Base-by-base conservation (phyloP, 2,329 filamentous ascomycete species). In the Penicillium brevicompactum region DNA sequence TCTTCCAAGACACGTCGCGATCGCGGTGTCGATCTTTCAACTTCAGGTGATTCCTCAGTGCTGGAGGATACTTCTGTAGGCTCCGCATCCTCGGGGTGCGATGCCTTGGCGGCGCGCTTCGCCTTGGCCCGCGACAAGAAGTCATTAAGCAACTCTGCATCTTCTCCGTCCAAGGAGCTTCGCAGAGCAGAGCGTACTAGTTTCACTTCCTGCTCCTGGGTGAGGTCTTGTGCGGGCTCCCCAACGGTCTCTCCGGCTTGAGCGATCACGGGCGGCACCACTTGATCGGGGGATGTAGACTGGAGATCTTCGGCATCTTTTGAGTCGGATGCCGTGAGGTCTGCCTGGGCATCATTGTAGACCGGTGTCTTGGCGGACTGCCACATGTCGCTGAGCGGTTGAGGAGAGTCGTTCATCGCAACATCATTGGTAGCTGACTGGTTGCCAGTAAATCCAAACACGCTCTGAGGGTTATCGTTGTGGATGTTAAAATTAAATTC, bases 71-170 rank as follows among this genome's bases (percentile, higher is more conserved):
- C 53, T 24, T 63, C 55, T 24, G 55, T 44, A 50, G 27, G 48
- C n/a, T 65, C 65, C 2, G 31, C 48, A 21, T 63, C 63, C 34
- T 66, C 61, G 5, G 60, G 49, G 13, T 59, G 60, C 18, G 65
- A 62, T 5, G 66, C 67, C 58, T 73, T 74, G 43, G 73, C 74
- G 14, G 67, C 73, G 30, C 74, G 70, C 55, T 76, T 76, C 16
- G 73, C 73, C 57, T 73, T 68, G 10, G 74, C 74, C 49, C 70
- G 73, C n/a, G 70, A 74, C 24, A 77, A 55, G 58, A 77, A 76
- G 48, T 73, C 67, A 49, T 70, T 74, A 45, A 77, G 64, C n/a
- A 77, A 53, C 38, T 67, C 72, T 8, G 71, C 69, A 61, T 77
- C 74, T 11, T 76, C 72, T 42, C 70, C 71, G 49, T 72, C 72